phyloP scores from a whole-genome alignment of 306 rosid genomes.

The Crotalaria pallida region DNA sequence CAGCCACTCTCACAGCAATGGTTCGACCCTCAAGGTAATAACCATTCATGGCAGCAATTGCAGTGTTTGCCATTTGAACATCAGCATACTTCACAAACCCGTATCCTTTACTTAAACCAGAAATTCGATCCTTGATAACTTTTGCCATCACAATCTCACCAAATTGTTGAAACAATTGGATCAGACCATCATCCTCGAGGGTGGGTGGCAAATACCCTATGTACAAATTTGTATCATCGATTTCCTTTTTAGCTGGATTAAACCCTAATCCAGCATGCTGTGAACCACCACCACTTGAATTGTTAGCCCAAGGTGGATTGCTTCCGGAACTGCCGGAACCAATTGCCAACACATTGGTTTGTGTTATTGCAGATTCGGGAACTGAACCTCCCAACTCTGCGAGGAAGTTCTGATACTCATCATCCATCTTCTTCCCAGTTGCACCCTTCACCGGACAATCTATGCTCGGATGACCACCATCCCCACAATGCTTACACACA shows the following conservation, averaged over 20 bases:
- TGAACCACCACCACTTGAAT: conserved; percentile 34
- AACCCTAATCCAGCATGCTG: conserved; percentile 73
- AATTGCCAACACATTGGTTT: conserved; percentile 42
- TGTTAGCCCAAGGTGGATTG: conserved; percentile 95
- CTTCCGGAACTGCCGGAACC: conserved; percentile 69
- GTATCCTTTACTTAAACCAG: conserved; percentile 90
- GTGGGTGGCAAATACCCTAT: conserved; percentile 95
- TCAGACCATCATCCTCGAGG: conserved; percentile 84
- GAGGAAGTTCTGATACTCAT: conserved; percentile 87
- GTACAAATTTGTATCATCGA: conserved; percentile 90
- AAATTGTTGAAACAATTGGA: conserved; percentile 77
- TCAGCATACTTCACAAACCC: conserved; percentile 96
- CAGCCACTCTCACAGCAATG: conserved; percentile 97
- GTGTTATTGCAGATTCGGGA: conserved; percentile 55
- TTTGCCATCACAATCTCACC: conserved; percentile 98
- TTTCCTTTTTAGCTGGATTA: conserved; percentile 66
- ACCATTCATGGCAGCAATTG: conserved; percentile 85
- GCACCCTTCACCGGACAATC: conserved; percentile 97
- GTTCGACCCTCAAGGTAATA: conserved; percentile 89
- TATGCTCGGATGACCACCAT: conserved; percentile 96
- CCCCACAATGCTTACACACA: conserved; percentile 93
- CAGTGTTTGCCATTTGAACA: conserved; percentile 87
- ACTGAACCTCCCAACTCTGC: conserved; percentile 81
- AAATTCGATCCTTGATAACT: conserved; percentile 79
- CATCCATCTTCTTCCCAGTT: conserved; percentile 64